Conservation (phyloP, 2,329 filamentous ascomycete genomes). For the Orbilia brochopaga region DNA sequence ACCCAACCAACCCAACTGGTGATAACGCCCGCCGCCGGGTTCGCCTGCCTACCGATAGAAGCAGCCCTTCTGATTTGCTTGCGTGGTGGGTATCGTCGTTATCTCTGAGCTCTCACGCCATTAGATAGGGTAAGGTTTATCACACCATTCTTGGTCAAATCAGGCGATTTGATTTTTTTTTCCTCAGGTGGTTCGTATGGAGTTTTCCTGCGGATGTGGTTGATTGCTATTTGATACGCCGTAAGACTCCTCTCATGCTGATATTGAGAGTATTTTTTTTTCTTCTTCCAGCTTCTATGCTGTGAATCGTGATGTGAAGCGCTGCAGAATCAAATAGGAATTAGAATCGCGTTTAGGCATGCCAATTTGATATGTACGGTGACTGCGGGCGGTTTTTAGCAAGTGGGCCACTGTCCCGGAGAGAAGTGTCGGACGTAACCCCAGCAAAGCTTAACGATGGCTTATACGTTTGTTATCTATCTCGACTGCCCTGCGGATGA, state of each 20-base stretch:
- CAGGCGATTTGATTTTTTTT: conserved; percentile 33
- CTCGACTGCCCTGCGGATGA: not conserved
- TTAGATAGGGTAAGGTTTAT: conserved; percentile 51
- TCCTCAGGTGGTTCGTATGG: conserved; percentile 14
- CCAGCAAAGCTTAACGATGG: not conserved
- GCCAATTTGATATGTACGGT: not conserved
- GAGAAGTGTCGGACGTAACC: too few relatives aligned
- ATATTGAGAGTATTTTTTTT: conserved; percentile 5
- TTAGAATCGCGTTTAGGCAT: not conserved
- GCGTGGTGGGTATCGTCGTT: conserved; percentile 45
- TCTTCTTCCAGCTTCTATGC: conserved; percentile 10
- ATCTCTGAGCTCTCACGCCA: conserved; percentile 51
- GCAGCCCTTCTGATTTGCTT: conserved; percentile 8
- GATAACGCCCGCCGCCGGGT: conserved; percentile 48
- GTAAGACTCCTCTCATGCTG: conserved; percentile 7
- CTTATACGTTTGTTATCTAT: not conserved
- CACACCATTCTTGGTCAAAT: conserved; percentile 49
- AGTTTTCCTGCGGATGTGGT: not conserved
- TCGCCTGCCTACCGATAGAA: conserved; percentile 48
- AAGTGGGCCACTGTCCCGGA: not conserved
- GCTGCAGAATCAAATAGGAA: not conserved
- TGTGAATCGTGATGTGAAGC: conserved; percentile 9
- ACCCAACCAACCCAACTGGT: not conserved
- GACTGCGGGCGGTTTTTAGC: not conserved
- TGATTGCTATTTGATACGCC: not conserved